Evolutionary conservation across 371 early-diverging fungal genomes (phyloP), one percentile per base, ranked within the genome.

Genomic region (Mucor mucedo): DNA sequence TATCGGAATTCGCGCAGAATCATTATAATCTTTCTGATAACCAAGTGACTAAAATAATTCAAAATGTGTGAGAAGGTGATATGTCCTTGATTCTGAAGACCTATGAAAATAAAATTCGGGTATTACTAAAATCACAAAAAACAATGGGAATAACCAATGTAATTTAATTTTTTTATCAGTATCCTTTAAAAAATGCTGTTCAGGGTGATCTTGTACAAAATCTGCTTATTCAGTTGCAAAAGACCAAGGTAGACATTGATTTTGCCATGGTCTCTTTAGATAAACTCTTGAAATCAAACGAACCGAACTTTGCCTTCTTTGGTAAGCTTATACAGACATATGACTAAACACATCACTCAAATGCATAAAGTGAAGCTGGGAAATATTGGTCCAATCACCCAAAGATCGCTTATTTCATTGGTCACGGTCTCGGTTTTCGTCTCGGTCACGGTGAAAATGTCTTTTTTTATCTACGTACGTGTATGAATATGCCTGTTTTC

Each of bases 271-370:
- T 91, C 0, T 96, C 96, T 1, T 70, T 98, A 27, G 97, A 98
- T 75, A 94, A 96, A 66, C 87, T 98, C 32, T 82, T 98, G 45
- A 87, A 89, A 63, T 89, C 97, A 0, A 97, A 98, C 75, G 98
- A 98, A 71, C 88, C 97, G 55, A 98, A 97, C 65, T 98, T 98
- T 85, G 91, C 93, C 9, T 87, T 98, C 61, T 66, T 98, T 44
- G 77, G 80, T 77, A 72, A 55, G 28, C 35, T 35, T 21, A 21
- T 0, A 21, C 21, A 21, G 21, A 21, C 21, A 21, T 21, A 21
- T 21, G 21, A 21, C 21, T 21, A 21, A 21, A 21, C 21, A 21
- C 21, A 21, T 21, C 21, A 21, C 21, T 21, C 21, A 21, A 21
- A 21, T 21, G 21, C 21, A 21, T 21, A 21, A 0, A 21, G 21